These are phyloP conservation scores for Hirschfeldia incana DNA, from an alignment of 345 rosid genomes.

Conservation along the genomic window DNA sequence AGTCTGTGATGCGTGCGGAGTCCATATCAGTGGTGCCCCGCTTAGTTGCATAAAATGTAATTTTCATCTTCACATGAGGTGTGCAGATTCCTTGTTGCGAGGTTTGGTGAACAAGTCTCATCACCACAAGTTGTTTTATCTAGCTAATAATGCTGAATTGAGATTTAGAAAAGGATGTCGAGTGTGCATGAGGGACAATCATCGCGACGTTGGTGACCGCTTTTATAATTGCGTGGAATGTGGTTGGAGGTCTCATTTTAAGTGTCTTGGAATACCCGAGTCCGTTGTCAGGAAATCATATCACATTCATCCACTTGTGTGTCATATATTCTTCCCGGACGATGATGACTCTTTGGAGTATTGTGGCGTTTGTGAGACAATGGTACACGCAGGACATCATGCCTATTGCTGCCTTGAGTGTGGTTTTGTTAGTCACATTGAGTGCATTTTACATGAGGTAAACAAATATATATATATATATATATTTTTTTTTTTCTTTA, in stretches of 20 bases:
- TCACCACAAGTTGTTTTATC: not conserved
- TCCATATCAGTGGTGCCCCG: not conserved
- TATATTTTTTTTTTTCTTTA: too few species aligned
- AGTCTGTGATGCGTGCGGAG: not conserved
- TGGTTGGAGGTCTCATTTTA: not conserved
- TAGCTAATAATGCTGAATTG: not conserved
- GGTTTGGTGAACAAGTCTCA: not conserved
- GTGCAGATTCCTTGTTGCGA: not conserved
- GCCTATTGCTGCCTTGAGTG: not conserved
- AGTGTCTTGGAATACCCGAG: not conserved
- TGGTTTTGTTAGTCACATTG: not conserved
- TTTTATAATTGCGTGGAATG: not conserved
- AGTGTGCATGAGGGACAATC: not conserved
- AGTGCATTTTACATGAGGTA: not conserved
- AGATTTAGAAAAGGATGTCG: not conserved
- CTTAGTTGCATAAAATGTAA: not conserved
- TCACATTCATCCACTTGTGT: not conserved
- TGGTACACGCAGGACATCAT: not conserved
- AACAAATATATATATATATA: not conserved
- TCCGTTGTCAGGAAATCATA: not conserved
- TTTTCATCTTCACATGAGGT: not conserved
- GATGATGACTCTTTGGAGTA: not conserved
- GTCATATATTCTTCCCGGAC: not conserved
- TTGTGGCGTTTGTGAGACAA: not conserved
- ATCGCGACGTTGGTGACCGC: not conserved